These are phyloP conservation scores for Erodium moschatum DNA, from an alignment of 441 rosid genomes.

Conservation along the genomic window DNA sequence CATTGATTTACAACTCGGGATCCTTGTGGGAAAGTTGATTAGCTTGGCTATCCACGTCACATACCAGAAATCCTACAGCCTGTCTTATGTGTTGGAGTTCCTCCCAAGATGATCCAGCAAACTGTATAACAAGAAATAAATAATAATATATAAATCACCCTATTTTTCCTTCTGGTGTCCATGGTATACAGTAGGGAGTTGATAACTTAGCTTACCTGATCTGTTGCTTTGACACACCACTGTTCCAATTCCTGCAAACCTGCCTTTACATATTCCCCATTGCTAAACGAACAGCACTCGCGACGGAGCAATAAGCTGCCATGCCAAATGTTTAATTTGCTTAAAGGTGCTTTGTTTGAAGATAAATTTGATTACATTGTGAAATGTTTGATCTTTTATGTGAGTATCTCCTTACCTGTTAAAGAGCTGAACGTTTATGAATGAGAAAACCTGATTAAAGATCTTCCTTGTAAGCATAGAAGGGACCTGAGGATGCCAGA, in stretches of 20 bases:
- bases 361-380: conserved; percentile 3
- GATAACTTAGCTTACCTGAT: conserved; percentile 34
- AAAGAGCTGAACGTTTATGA: conserved; percentile 59
- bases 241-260: conserved; percentile 60
- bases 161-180: neutral
- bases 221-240: conserved; percentile 52
- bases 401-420: conserved; percentile 38
- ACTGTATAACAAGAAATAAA: conserved; percentile 19
- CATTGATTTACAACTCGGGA: neutral
- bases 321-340: conserved; percentile 17
- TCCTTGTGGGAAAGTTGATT: conserved; percentile 8
- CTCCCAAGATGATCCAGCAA: conserved; percentile 48
- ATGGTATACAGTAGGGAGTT: no score
- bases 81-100: conserved; percentile 62
- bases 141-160: neutral
- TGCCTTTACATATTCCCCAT: conserved; percentile 59
- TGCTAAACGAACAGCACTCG: conserved; percentile 74
- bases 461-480: conserved; percentile 42
- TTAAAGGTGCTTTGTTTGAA: conserved; percentile 8
- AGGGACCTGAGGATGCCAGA: conserved; percentile 39
- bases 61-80: conserved; percentile 65
- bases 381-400: no score
- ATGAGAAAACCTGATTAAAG: conserved; percentile 49
- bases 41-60: conserved; percentile 14
- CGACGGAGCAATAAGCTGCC: conserved; percentile 60